phyloP scores from a whole-genome alignment of 768 basidiomycete species.

The Termitomyces sp. region DNA sequence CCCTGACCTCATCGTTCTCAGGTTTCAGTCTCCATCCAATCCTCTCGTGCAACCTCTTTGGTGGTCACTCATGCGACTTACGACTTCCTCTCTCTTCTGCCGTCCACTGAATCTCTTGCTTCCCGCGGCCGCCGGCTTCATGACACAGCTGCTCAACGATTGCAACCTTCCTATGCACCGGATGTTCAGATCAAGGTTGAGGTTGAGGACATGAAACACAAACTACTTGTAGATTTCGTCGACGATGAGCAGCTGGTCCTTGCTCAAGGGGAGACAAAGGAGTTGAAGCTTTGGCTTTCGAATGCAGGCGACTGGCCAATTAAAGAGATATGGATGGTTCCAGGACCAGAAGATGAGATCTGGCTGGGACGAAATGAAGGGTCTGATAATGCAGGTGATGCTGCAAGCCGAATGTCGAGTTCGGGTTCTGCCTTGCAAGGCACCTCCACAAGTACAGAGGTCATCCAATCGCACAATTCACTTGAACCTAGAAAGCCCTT shows the following conservation, averaged over 20 bases:
- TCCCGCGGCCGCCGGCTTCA: slow-evolving; percentile 74
- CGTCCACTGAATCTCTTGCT: slow-evolving; percentile 58
- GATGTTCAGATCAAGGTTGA: slow-evolving; percentile 56
- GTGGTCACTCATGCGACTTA: slow-evolving; percentile 54
- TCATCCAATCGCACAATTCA: slow-evolving; percentile 46
- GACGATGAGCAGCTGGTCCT: slow-evolving; percentile 47
- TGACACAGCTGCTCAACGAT: slow-evolving; percentile 64
- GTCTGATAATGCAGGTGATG: slow-evolving; percentile 1
- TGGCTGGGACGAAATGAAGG: slow-evolving; percentile 35
- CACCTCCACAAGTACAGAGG: slow-evolving; percentile 24
- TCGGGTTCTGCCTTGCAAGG: not conserved
- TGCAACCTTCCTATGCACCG: slow-evolving; percentile 63
- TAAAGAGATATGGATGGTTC: slow-evolving; percentile 65
- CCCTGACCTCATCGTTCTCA: slow-evolving; percentile 15
- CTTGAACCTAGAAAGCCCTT: slow-evolving; percentile 41
- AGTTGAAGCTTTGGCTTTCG: slow-evolving; percentile 48
- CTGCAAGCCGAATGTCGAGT: not conserved
- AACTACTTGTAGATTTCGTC: slow-evolving; percentile 51
- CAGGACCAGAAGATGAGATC: slow-evolving; percentile 56
- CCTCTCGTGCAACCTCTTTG: slow-evolving; percentile 44
- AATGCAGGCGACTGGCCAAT: slow-evolving; percentile 63
- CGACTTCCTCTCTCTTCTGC: slow-evolving; percentile 69
- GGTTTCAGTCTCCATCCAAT: slow-evolving; percentile 62
- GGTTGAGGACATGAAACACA: slow-evolving; percentile 61
- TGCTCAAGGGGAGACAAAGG: slow-evolving; percentile 63